Evolutionary conservation across 805 yeast species (phyloP).

Genomic region (Lachancea sp.): DNA sequence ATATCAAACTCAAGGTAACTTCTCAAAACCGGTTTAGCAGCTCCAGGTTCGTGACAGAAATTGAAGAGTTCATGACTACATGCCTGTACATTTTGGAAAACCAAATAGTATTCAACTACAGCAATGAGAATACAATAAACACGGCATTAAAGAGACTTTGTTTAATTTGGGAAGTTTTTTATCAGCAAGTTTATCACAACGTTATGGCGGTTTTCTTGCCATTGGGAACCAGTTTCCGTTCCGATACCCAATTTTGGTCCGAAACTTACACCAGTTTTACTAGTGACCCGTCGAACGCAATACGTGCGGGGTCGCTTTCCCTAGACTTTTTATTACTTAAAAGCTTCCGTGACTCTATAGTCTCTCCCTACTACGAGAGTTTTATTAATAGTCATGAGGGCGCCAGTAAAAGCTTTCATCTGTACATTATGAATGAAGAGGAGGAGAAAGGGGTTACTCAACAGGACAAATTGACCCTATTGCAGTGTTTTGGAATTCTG

Average conservation of each 20-base stretch:
- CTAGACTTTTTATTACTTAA: slow-evolving; percentile 38
- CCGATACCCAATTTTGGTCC: slow-evolving; percentile 28
- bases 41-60: slow-evolving; percentile 22
- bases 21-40: slow-evolving; percentile 24
- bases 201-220: slow-evolving; percentile 59
- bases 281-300: not conserved
- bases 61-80: slow-evolving; percentile 30
- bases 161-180: slow-evolving; percentile 52
- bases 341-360: slow-evolving; percentile 48
- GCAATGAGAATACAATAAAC: slow-evolving; percentile 32
- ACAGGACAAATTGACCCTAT: slow-evolving; percentile 37
- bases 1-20: slow-evolving; percentile 24
- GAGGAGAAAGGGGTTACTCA: slow-evolving; percentile 39
- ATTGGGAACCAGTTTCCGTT: slow-evolving; percentile 31
- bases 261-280: slow-evolving; percentile 10
- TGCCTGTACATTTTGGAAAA: slow-evolving; percentile 37
- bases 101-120: slow-evolving; percentile 31
- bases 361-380: slow-evolving; percentile 47
- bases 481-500: slow-evolving; percentile 59
- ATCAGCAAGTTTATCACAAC: slow-evolving; percentile 48
- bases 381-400: slow-evolving; percentile 32
- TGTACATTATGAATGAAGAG: slow-evolving; percentile 31
- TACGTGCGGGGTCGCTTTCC: slow-evolving; percentile 16
- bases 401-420: slow-evolving; percentile 29
- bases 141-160: slow-evolving; percentile 34